A percentile compares a stretch with the other conserved stretches of the same genome.
Evolutionary conservation across 306 rosid genomes (phyloP).

Genomic region (Cucumis hystrix): DNA sequence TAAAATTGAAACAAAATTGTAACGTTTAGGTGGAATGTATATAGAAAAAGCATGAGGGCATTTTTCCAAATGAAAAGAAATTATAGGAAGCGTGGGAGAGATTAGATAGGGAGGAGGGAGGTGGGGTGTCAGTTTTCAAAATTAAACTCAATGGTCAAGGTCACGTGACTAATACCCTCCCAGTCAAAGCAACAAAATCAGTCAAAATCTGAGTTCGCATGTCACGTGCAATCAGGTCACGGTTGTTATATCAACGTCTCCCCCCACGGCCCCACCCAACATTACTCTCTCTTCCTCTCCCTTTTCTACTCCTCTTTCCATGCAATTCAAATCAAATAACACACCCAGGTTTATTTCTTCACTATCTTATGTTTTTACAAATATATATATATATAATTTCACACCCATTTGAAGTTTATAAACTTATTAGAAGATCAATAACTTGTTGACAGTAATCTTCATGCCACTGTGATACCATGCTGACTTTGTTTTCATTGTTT

Average conservation of each 20-base stretch:
- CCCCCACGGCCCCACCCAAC: background rate
- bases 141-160: background rate
- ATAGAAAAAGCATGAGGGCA: too few relatives aligned
- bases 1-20: too few relatives aligned
- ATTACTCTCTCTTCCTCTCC: background rate
- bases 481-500: too few relatives aligned
- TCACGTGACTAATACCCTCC: background rate
- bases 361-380: too few relatives aligned
- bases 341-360: too few relatives aligned
- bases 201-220: background rate
- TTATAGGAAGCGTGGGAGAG: background rate
- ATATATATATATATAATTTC: too few relatives aligned
- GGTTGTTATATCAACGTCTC: conserved; percentile 2
- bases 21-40: too few relatives aligned
- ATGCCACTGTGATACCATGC: too few relatives aligned
- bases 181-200: background rate
- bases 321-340: background rate
- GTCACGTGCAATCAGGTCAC: background rate
- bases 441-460: too few relatives aligned
- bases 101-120: background rate
- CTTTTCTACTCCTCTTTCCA: background rate
- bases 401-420: too few relatives aligned
- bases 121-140: background rate
- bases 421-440: too few relatives aligned
- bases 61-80: too few relatives aligned